phyloP scores from a whole-genome alignment of 2,329 filamentous ascomycete species.

The Paecilomyces niveus region DNA sequence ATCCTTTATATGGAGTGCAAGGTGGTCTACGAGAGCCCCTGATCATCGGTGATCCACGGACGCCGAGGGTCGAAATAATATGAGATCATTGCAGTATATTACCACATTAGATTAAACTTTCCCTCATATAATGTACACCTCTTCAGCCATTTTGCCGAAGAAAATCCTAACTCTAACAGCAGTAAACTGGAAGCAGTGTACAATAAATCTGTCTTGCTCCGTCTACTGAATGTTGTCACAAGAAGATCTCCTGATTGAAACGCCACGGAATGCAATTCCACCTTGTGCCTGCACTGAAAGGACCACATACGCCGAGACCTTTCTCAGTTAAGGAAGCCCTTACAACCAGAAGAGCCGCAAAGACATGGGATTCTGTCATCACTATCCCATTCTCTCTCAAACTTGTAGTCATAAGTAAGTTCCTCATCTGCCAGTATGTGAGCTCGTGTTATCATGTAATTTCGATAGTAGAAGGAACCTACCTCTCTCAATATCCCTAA shows the following conservation, averaged over 20 bases:
- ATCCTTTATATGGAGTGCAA: not conserved
- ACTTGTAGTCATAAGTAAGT: conserved; percentile 99
- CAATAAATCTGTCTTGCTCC: not conserved
- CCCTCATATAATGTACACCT: not conserved
- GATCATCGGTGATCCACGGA: not conserved
- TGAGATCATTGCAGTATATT: not conserved
- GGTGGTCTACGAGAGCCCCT: not conserved
- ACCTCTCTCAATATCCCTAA: conserved; percentile 93
- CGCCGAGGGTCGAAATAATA: not conserved
- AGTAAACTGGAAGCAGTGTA: not conserved
- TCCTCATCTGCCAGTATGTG: conserved; percentile 67
- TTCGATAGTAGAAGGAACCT: conserved; percentile 39
- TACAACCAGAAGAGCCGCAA: conserved; percentile 91
- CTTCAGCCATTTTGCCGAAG: not conserved
- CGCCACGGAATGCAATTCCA: conserved; percentile 1
- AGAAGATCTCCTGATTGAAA: not conserved
- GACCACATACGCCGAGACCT: not conserved
- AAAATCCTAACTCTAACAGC: not conserved
- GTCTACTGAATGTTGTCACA: not conserved
- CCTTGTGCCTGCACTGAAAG: not conserved
- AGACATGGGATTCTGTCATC: conserved; percentile 95
- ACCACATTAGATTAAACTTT: not conserved
- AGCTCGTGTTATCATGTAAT: conserved; percentile 6
- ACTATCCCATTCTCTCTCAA: conserved; percentile 92
- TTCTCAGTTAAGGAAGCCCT: conserved; percentile 91